Evolutionary conservation across 169 alveolate species (phyloP).

Genomic region (Cryptosporidium sp.): DNA sequence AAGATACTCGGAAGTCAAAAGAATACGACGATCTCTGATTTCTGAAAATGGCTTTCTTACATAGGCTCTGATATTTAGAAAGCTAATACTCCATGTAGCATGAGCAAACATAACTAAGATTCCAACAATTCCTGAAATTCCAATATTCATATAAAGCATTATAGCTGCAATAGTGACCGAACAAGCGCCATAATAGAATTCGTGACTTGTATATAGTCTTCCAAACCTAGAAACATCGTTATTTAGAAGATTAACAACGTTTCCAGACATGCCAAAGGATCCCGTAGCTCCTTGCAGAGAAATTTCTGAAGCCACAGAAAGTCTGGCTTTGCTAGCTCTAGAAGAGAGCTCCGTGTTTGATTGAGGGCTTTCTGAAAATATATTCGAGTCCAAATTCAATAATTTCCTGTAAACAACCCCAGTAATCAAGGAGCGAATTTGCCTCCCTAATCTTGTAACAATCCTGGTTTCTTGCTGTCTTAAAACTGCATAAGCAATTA

Average conservation of each 20-base stretch:
- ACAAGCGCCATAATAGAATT: slow-evolving; percentile 43
- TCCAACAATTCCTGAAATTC: slow-evolving; percentile 60
- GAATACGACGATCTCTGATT: slow-evolving; percentile 72
- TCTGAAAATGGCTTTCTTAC: slow-evolving; percentile 54
- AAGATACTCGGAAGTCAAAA: slow-evolving; percentile 68
- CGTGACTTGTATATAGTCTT: slow-evolving; percentile 42
- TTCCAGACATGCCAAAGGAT: slow-evolving; percentile 52
- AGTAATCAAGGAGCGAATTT: slow-evolving; percentile 37
- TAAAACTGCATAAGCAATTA: slow-evolving; percentile 11
- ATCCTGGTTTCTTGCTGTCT: slow-evolving; percentile 64
- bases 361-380: slow-evolving; percentile 26
- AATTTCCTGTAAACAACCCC: slow-evolving; percentile 52
- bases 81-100: slow-evolving; percentile 16
- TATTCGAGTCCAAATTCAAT: slow-evolving; percentile 28
- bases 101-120: slow-evolving; percentile 37
- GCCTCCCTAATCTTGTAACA: slow-evolving; percentile 44
- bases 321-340: slow-evolving; percentile 7
- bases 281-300: slow-evolving; percentile 22
- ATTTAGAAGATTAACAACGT: slow-evolving; percentile 37
- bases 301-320: slow-evolving; percentile 31
- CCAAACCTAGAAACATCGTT: slow-evolving; percentile 70
- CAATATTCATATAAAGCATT: slow-evolving; percentile 8
- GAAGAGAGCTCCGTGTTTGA: neutral
- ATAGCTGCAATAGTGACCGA: slow-evolving; percentile 25
- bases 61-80: slow-evolving; percentile 25